These are phyloP conservation scores for Scutellaria barbata DNA, from an alignment of 257 asterid species.

Conservation along the genomic window DNA sequence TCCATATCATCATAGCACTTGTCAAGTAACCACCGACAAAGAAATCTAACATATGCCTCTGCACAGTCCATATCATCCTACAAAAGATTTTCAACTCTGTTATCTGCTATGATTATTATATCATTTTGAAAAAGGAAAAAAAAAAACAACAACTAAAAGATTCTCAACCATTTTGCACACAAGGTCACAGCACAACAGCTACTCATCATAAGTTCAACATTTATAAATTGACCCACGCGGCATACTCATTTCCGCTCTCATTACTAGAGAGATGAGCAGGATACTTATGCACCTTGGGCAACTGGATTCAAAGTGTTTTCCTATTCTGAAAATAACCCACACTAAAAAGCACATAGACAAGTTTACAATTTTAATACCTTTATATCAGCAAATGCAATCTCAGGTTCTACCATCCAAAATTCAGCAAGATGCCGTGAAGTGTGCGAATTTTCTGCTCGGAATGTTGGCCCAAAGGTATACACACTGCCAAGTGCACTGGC, in stretches of 20 bases:
- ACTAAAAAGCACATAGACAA: constrained; percentile 8
- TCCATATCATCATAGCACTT: constrained; percentile 93
- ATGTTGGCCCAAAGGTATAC: constrained; percentile 96
- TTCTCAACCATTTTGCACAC: not conserved
- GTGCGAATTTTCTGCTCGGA: constrained; percentile 93
- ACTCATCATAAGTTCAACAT: not conserved
- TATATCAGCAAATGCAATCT: constrained; percentile 90
- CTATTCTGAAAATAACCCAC: not conserved
- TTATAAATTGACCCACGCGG: not conserved
- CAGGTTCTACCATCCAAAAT: constrained; percentile 99
- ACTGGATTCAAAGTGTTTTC: not conserved
- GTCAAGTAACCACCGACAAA: constrained; percentile 93
- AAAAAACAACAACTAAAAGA: not conserved
- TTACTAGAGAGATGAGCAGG: not conserved
- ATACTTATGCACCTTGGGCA: constrained; percentile 3
- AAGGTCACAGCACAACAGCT: not conserved
- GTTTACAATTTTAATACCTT: constrained; percentile 49
- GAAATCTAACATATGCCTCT: constrained; percentile 88
- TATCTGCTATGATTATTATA: constrained; percentile 16
- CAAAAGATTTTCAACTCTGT: constrained; percentile 33
- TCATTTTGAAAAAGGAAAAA: not conserved
- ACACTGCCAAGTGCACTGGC: constrained; percentile 93
- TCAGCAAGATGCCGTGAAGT: constrained; percentile 95
- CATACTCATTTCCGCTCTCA: not conserved
- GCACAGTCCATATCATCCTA: constrained; percentile 99